Evolutionary conservation across 2,329 filamentous ascomycete species (phyloP), one percentile per base, ranked within the genome.

Genomic region (Stromatinia cepivora): DNA sequence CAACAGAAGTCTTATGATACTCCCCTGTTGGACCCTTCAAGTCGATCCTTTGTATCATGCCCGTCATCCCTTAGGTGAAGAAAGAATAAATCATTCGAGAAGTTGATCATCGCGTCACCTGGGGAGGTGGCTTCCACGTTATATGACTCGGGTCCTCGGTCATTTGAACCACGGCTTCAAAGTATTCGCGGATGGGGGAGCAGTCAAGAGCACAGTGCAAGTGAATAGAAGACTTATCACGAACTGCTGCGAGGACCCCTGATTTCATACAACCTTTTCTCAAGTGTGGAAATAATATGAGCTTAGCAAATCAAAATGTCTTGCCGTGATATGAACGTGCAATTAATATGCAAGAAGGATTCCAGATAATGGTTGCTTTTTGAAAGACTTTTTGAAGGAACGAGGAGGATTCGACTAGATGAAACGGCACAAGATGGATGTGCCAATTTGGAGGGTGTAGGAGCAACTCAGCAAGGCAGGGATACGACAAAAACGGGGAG

Each of bases 11-110:
- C 45, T 31, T 63, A 42, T 20, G 13, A 28, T 8, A 22, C 46
- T 39, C n/a, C 46, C 34, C 58, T 45, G 28, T 48, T 53, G n/a
- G 13, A 42, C 31, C 34, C 46, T 28, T 52, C 46, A 39, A 39
- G 46, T 52, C 22, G 48, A 64, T 28, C 61, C n/a, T 52, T 52
- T 15, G 31, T 63, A 36, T 36, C 61, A 64, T 64, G 34, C 13
- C 46, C n/a, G 61, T 52, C 61, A 64, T 64, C 46, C 34, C 22
- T 46, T 64, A 64, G 46, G 61, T n/a, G 31, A 42, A 64, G 48
- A 17, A 64, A 53, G 34, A n/a, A 39, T 42, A 34, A 36, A 64
- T 39, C 25, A 15, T 39, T 28, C 15, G n/a, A 63, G 31, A 52
- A 52, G 46, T 39, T 15, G 22, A 42, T 52, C 61, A 15, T 39